Evolutionary conservation across 2,329 filamentous ascomycete species (phyloP), one percentile per base, ranked within the genome.

Genomic region (Aspergillus sp.): DNA sequence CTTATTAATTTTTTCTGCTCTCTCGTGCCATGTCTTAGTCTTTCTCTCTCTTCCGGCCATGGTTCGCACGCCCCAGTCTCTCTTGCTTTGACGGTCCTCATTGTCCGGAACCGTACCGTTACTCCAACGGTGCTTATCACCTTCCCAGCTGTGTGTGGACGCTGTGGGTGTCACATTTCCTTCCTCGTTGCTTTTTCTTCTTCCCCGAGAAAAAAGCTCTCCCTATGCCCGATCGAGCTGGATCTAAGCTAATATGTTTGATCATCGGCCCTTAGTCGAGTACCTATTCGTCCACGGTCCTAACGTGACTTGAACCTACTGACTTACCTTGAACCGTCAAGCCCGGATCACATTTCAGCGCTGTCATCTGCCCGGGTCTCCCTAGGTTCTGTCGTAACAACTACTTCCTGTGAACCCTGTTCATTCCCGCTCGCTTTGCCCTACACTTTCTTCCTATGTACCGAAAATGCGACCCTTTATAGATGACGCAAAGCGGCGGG

Each of bases 401-500:
- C 27, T 41, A 17, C 30, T 15, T 54, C 36, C 5, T 49, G 17
- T 36, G 44, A 39, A 49, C 42, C 41, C 38, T 55, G 5, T n/a
- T 30, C 54, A 51, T 32, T 17, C 50, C 21, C 25, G 17, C 32
- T 25, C 32, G 41, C 54, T 55, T 58, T 60, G 30, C 49, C 30
- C 42, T 10, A 17, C 25, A 55, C 36, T 47, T 32, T 30, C 10
- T 48, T 53, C 53, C 39, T 55, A 44, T 41, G 38, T 25, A 41
- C 50, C 59, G 21, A 70, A 57, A 10, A 76, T 76, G 74, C 68
- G 64, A 70, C 73, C 77, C 50, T 62, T 70, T 55, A 67, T 72
- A 61, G 80, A 80, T 59, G 75, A 77, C 59, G 62, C 75, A 47
- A 79, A 78, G 69, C 76, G 76, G 71, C 75, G 77, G 61, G 71